Base-by-base conservation (phyloP, 2,329 filamentous ascomycete species). In the Hypomyces rosellus region DNA sequence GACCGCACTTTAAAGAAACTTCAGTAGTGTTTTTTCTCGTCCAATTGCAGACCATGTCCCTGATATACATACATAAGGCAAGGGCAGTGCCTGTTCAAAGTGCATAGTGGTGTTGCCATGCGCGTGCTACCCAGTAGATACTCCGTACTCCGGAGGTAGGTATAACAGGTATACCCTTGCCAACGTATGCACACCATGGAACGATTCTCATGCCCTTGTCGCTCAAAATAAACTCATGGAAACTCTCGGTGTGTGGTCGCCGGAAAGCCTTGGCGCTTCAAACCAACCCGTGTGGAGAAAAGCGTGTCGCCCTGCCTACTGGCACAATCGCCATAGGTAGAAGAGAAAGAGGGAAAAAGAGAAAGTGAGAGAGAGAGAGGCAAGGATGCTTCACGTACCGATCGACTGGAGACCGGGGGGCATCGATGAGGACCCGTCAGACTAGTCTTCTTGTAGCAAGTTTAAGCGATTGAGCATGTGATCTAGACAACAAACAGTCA, bases 391-490 rank as follows among this genome's bases (percentile, higher is more conserved):
- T 20, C 3, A 43, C 15, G 33, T 39, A 48, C 43, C 34, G 41
- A 37, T 42, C 20, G 33, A n/a, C n/a, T 20, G 45, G 45, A n/a
- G 45, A 44, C 40, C 16, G 12, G 13, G 41, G 12, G 41, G 12
- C 41, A 22, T 44, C 25, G 13, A 40, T 16, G 38, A 18, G 47
- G 16, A 45, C 37, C 46, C 43, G 34, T 34, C 37, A 9, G 5
- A 33, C 34, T 46, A 49, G 48, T 42, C 37, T 20, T 9, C 15
- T 34, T 49, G 15, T 52, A 43, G 50, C 37, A 40, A 52, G 45
- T 36, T 48, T 46, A 49, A 45, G 46, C 50, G 50, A 49, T 7
- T 49, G 43, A n/a, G 15, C 50, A 52, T 52, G 46, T 52, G 50
- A 52, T 42, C 43, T 30, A 37, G 36, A 25, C 8, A 46, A 39